Percentiles rank a stretch among this genome's conserved stretches.
Conservation (phyloP, 495 filamentous ascomycete species). For the Podospora pseudocomata region DNA sequence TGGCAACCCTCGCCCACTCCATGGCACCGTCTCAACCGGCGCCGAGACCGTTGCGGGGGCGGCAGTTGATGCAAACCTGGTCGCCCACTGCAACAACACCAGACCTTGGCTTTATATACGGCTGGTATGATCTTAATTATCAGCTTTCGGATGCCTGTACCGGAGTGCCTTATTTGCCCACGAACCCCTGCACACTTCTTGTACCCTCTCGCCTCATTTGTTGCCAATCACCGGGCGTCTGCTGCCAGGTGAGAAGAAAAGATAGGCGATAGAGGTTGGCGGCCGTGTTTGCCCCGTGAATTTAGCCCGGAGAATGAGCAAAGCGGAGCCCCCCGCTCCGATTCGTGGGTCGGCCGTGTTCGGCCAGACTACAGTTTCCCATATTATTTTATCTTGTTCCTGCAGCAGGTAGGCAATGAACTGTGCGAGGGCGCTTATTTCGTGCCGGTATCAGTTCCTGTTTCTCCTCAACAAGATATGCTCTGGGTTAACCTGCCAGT, state of each 20-base stretch:
- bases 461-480: neutral
- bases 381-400: neutral
- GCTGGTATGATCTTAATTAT: slow-evolving; percentile 14
- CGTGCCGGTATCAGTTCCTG: neutral
- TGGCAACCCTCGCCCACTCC: neutral
- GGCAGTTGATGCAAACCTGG: slow-evolving; percentile 8
- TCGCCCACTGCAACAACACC: neutral
- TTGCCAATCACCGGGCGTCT: neutral
- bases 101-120: neutral
- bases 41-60: neutral
- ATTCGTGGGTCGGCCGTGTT: slow-evolving; percentile 14
- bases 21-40: neutral
- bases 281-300: slow-evolving; percentile 15
- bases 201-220: neutral
- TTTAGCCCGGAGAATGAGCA: slow-evolving; percentile 28
- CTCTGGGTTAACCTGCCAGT: neutral
- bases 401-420: neutral
- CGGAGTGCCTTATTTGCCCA: slow-evolving; percentile 5
- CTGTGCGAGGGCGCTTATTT: neutral
- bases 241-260: neutral
- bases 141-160: slow-evolving; percentile 14
- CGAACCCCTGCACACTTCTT: neutral
- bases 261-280: neutral
- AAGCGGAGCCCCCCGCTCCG: slow-evolving; percentile 24
- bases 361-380: neutral